phyloP scores from a whole-genome alignment of 169 alveolate genomes.

The Plasmodium reichenowi region DNA sequence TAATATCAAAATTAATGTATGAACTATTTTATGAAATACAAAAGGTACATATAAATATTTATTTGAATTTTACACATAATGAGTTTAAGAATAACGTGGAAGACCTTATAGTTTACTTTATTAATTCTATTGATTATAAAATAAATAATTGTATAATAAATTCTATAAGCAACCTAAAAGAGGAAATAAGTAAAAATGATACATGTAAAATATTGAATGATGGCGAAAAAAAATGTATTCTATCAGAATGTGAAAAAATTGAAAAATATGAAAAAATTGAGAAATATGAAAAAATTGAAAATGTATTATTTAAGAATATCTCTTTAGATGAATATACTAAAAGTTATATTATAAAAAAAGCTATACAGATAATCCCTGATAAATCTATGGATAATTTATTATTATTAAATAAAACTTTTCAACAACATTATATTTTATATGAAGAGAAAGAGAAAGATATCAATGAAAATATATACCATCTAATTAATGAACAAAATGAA shows the following conservation, averaged over 20 bases:
- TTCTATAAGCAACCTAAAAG: too few species aligned
- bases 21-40: conserved; percentile 16
- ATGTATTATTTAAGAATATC: conserved; percentile 40
- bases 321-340: conserved; percentile 54
- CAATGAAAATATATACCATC: not conserved
- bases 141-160: conserved; percentile 14
- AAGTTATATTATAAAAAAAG: conserved; percentile 32
- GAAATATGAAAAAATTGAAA: conserved; percentile 28
- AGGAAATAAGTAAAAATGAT: not conserved
- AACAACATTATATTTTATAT: conserved; percentile 47
- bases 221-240: not conserved
- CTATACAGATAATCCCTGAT: conserved; percentile 38
- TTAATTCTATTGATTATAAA: conserved; percentile 37
- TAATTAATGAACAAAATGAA: conserved; percentile 53
- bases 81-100: conserved; percentile 9
- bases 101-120: conserved; percentile 19
- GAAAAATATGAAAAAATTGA: conserved; percentile 25
- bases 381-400: conserved; percentile 18
- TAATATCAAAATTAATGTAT: conserved; percentile 22
- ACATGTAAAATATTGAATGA: not conserved
- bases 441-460: conserved; percentile 53
- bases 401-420: conserved; percentile 54
- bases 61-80: conserved; percentile 15
- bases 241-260: not conserved
- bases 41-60: conserved; percentile 1